These are phyloP conservation scores for Lignosus rhinocerotis DNA, from an alignment of 1,284 basidiomycete species.

Conservation along the genomic window DNA sequence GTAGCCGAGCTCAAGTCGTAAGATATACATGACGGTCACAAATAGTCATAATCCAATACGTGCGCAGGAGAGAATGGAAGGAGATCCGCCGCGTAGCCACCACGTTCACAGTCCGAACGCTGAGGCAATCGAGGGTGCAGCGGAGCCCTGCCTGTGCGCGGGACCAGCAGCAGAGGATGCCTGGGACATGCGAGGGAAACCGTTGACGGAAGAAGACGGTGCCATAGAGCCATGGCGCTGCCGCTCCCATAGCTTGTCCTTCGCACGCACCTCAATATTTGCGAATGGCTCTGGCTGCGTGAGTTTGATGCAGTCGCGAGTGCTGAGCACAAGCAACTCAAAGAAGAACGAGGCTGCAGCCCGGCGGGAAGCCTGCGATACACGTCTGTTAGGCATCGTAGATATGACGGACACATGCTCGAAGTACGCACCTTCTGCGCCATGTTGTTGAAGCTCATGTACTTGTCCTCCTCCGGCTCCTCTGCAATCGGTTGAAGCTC, in stretches of 20 bases:
- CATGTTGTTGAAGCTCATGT: conserved; percentile 73
- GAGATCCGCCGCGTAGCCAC: neutral
- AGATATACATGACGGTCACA: neutral
- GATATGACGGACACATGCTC: conserved; percentile 1
- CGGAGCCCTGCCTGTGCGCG: conserved; percentile 27
- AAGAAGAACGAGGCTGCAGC: conserved; percentile 98
- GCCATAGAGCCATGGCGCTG: conserved; percentile 54
- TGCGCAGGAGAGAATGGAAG: neutral
- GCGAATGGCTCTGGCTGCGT: conserved; percentile 76
- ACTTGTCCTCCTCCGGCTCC: conserved; percentile 52
- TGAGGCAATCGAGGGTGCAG: conserved; percentile 37
- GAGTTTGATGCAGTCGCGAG: conserved; percentile 86
- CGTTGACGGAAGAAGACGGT: conserved; percentile 35
- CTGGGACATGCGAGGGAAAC: conserved; percentile 18
- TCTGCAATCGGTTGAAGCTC: conserved; percentile 64
- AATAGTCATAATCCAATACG: neutral
- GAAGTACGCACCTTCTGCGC: conserved; percentile 62
- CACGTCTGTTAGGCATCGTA: conserved; percentile 3
- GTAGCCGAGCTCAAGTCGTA: neutral
- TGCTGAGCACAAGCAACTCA: conserved; percentile 91
- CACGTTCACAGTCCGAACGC: conserved; percentile 32
- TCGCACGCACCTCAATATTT: conserved; percentile 84
- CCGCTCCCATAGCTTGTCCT: conserved; percentile 81
- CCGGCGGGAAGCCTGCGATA: conserved; percentile 76
- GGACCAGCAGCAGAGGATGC: conserved; percentile 22